Conservation (phyloP, 805 yeast genomes). For the Cyberlindnera misumaiensis region DNA sequence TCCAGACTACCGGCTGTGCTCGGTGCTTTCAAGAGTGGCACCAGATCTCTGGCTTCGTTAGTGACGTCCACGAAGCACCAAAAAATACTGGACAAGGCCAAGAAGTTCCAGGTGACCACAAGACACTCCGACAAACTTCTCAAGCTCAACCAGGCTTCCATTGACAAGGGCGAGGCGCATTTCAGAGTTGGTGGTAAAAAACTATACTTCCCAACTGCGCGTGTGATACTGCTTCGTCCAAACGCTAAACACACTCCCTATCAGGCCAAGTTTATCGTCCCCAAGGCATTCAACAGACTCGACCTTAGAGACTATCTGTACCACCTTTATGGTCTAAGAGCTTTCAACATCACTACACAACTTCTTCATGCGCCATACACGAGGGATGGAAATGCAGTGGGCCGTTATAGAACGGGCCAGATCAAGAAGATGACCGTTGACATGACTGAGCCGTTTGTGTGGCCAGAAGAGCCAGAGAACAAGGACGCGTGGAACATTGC, state of each 20-base stretch:
- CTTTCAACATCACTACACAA: slow-evolving; percentile 82
- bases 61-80: slow-evolving; percentile 2
- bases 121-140: slow-evolving; percentile 21
- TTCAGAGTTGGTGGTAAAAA: slow-evolving; percentile 74
- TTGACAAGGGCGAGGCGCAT: slow-evolving; percentile 64
- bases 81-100: slow-evolving; percentile 12
- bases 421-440: slow-evolving; percentile 95
- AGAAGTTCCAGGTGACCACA: slow-evolving; percentile 16
- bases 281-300: slow-evolving; percentile 86
- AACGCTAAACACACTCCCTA: slow-evolving; percentile 96
- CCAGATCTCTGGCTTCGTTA: slow-evolving; percentile 21
- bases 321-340: slow-evolving; percentile 85
- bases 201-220: slow-evolving; percentile 79
- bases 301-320: slow-evolving; percentile 91
- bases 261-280: slow-evolving; percentile 94
- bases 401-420: slow-evolving; percentile 74
- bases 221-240: slow-evolving; percentile 76
- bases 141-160: slow-evolving; percentile 33
- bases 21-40: slow-evolving; percentile 11
- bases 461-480: slow-evolving; percentile 66
- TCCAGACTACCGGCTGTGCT: slow-evolving; percentile 5
- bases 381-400: slow-evolving; percentile 50
- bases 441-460: slow-evolving; percentile 90
- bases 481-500: slow-evolving; percentile 35
- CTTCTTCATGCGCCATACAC: slow-evolving; percentile 65